Evolutionary conservation across 2,329 filamentous ascomycete genomes (phyloP), one percentile per base, ranked within the genome.

Genomic region (Cordyceps farinosa): DNA sequence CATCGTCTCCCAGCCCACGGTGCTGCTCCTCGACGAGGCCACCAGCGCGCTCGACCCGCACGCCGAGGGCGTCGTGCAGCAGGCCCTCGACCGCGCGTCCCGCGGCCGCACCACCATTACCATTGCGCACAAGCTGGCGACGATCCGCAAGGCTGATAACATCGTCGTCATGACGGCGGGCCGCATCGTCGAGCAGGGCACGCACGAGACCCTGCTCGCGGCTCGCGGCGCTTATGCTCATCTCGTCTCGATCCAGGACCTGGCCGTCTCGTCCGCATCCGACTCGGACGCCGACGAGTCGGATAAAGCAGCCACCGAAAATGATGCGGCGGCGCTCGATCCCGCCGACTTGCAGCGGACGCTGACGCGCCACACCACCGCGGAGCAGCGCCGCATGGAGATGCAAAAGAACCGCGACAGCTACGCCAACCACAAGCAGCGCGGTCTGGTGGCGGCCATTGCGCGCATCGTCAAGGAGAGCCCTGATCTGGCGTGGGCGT

Each of bases 21-120:
- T 90, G 30, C 77, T 90, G 2, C 82, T 90, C 17, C 75, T 90
- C 1, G 87, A 90, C 67, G 87, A 90, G 72, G 87, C 87, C 1
- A 90, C 87, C 0, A 86, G 82, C 53, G 84, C 86, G 9, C 70
- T 79, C 30, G 76, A 78, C 54, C 71, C 76, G 0, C 73, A 79
- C 15, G 73, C 78, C 4, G 77, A 79, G 59, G 73, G 75, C 1
- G 74, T 82, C 17, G 84, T 87, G 0, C 84, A 86, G 67, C 71
- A 78, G 53, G 84, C 84, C 0, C 77, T 86, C 11, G 79, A 82
- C 60, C 76, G 76, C 17, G 77, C 86, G 1, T 83, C 84, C 0
- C 74, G 78, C 42, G 79, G 80, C 30, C 78, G 86, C 34, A 89
- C 87, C 0, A 88, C 85, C 0, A 85, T 90, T 44, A 79, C 85